These are phyloP conservation scores for Scheffersomyces lignicola DNA, from an alignment of 1,139 yeast species.

Conservation along the genomic window DNA sequence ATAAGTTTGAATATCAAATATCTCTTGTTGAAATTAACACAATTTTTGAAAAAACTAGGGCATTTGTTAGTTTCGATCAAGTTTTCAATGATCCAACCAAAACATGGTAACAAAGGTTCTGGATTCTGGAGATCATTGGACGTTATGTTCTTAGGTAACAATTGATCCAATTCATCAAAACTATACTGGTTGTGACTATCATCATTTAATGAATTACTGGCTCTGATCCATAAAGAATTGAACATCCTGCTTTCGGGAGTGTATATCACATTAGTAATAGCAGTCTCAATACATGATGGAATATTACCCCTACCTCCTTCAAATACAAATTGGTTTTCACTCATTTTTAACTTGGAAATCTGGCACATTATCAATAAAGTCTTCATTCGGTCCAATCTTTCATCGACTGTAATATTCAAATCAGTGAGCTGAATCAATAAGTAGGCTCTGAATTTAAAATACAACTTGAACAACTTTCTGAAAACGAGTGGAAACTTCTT, in stretches of 20 bases:
- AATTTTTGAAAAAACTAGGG: constrained; percentile 30
- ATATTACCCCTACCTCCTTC: constrained; percentile 50
- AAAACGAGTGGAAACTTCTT: constrained; percentile 69
- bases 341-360: constrained; percentile 69
- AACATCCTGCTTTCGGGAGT: constrained; percentile 79
- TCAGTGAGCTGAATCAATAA: constrained; percentile 69
- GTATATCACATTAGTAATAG: constrained; percentile 71
- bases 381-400: constrained; percentile 70
- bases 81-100: constrained; percentile 63
- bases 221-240: constrained; percentile 62
- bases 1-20: constrained; percentile 43
- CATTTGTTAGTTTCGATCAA: constrained; percentile 37
- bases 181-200: constrained; percentile 11
- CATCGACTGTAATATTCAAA: constrained; percentile 50
- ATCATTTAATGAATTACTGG: constrained; percentile 38
- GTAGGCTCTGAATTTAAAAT: constrained; percentile 65
- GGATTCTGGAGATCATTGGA: constrained; percentile 29
- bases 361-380: constrained; percentile 68
- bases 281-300: constrained; percentile 86
- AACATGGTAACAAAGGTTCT: constrained; percentile 66
- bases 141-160: constrained; percentile 35
- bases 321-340: constrained; percentile 56
- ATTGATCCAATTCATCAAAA: constrained; percentile 32
- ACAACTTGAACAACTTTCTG: constrained; percentile 64
- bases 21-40: constrained; percentile 44